These are phyloP conservation scores for Aspergillus panamensis DNA, from an alignment of 495 filamentous ascomycete species.

Conservation along the genomic window DNA sequence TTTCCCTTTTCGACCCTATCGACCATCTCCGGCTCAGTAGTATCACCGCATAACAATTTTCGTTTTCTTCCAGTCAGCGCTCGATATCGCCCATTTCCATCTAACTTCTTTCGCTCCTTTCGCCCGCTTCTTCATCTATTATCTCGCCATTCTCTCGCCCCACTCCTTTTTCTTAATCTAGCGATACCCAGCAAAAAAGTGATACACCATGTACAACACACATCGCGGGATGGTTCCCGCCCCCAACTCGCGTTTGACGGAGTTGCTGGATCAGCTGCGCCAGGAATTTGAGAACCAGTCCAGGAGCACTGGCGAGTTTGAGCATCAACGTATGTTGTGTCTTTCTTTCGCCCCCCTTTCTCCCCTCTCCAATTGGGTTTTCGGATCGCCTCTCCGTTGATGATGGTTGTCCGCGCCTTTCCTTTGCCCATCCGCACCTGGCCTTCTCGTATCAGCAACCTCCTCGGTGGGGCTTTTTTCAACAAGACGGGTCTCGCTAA, in stretches of 20 bases:
- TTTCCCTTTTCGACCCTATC: slow-evolving; percentile 6
- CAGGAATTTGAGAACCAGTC: slow-evolving; percentile 84
- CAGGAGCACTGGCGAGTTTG: slow-evolving; percentile 72
- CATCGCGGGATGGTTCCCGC: slow-evolving; percentile 78
- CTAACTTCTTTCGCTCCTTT: neutral
- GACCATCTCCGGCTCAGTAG: no score
- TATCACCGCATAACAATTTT: neutral
- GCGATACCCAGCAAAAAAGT: slow-evolving; percentile 6
- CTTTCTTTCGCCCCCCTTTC: neutral
- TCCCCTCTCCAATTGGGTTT: neutral
- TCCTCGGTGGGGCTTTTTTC: neutral
- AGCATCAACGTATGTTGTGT: slow-evolving; percentile 76
- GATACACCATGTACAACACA: slow-evolving; percentile 75
- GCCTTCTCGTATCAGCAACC: neutral
- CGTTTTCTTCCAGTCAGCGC: neutral
- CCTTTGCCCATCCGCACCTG: neutral
- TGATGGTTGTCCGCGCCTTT: neutral
- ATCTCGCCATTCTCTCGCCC: neutral
- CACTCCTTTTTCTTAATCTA: neutral
- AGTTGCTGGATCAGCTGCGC: slow-evolving; percentile 86
- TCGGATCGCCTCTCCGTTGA: neutral
- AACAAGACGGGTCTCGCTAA: slow-evolving; percentile 23
- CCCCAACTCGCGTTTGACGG: slow-evolving; percentile 74
- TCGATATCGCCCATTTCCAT: neutral
- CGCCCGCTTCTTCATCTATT: neutral